Evolutionary conservation across 2,329 filamentous ascomycete species (phyloP), one percentile per base, ranked within the genome.

Genomic region (Alternaria ethzedia): DNA sequence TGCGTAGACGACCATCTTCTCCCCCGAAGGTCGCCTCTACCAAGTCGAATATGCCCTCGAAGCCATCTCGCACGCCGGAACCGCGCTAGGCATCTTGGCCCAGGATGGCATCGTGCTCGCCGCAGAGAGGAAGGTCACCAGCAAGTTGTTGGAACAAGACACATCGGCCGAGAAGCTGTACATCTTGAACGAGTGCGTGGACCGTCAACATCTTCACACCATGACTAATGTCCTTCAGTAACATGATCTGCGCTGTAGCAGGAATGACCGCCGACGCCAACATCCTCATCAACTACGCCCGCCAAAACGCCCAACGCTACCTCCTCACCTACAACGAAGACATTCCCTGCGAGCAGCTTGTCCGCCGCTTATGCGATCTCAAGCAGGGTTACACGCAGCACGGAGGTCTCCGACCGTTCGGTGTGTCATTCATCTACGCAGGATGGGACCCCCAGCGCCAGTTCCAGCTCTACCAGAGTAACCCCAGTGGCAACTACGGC

Each of bases 381-480:
- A 99, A 99, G 87, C 96, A 99, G 84, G 95, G 96, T 66, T 99
- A 99, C 86, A 99, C 96, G 70, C 96, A 99, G 82, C 96, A 98
- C 79, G 96, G 96, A 87, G 96, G 96, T 85, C 91, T 99, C 63
- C 93, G 96, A 74, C 96, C 96, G 15, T 99, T 99, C 75, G 96
- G 96, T 82, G 96, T 99, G 51, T 97, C 94, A 51, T 98, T 99
- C 88, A 98, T 99, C 87, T 99, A 99, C 80, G 96, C 96, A 54
- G 96, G 96, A 64, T 99, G 94, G 88, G 96, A 99, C 79, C 93
- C 93, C 64, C 92, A 96, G 83, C 89, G 94, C 77, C 91, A 98
- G 81, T 99, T 99, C 87, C 96, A 99, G 86, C 89, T 99, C 67
- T 99, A 98, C 85, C 94, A 98, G 82, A 97, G 94, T 86, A 99